Evolutionary conservation across 2,329 filamentous ascomycete genomes (phyloP).

Genomic region (Emergomyces orientalis): DNA sequence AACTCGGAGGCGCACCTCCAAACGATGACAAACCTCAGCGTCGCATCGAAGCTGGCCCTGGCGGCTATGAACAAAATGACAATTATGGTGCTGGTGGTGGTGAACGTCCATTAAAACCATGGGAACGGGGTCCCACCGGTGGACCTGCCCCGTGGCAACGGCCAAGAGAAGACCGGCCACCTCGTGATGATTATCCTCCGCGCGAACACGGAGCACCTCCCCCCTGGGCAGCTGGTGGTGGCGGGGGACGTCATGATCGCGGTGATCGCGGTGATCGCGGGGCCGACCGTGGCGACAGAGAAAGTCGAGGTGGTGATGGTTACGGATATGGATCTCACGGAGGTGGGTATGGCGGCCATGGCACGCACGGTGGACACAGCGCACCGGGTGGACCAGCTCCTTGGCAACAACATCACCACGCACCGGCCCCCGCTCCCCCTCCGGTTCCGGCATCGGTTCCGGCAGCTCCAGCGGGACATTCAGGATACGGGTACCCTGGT

Average conservation of each 20-base stretch:
- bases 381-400: constrained; percentile 42
- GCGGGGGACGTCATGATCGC: constrained; percentile 23
- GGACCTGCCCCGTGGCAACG: constrained; percentile 74
- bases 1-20: constrained; percentile 67
- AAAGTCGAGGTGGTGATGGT: constrained; percentile 6
- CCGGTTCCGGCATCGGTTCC: constrained; percentile 2
- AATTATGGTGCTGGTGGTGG: constrained; percentile 32
- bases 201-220: constrained; percentile 19
- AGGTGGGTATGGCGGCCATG: constrained; percentile 40
- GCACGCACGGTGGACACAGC: constrained; percentile 36
- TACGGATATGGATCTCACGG: constrained; percentile 27
- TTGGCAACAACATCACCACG: constrained; percentile 44
- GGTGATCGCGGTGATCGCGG: constrained; percentile 37
- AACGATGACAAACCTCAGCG: constrained; percentile 57
- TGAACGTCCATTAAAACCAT: constrained; percentile 61
- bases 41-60: constrained; percentile 78
- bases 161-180: constrained; percentile 44
- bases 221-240: constrained; percentile 26
- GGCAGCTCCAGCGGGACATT: constrained; percentile 32
- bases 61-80: constrained; percentile 46
- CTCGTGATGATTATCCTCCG: constrained; percentile 36
- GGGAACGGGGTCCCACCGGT: constrained; percentile 70
- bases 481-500: constrained; percentile 49
- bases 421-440: constrained; percentile 33
- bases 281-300: constrained; percentile 36